A percentile compares a stretch with the other conserved stretches of the same genome.
phyloP scores from a whole-genome alignment of 768 basidiomycete species.

The Serpula lacrymans region DNA sequence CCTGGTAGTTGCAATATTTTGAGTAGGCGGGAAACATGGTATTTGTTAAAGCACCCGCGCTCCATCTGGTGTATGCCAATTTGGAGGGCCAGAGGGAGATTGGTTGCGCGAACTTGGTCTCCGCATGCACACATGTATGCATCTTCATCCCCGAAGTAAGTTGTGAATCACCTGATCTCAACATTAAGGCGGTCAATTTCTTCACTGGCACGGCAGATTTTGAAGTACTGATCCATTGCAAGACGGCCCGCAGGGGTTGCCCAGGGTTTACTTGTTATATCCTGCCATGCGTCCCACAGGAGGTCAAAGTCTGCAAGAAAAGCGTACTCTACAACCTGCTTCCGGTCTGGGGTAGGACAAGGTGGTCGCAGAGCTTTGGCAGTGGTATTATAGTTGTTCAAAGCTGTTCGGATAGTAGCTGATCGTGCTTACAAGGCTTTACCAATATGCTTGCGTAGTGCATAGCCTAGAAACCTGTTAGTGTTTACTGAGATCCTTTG shows the following conservation, averaged over 20 bases:
- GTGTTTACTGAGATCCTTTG: no score
- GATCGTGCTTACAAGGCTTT: constrained; percentile 29
- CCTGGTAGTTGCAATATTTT: constrained; percentile 6
- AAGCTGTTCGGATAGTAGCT: constrained; percentile 27
- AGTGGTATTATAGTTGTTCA: constrained; percentile 26
- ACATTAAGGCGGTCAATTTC: constrained; percentile 29
- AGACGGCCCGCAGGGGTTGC: constrained; percentile 32
- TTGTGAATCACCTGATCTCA: constrained; percentile 22
- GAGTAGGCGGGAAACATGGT: background rate
- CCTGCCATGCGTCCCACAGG: constrained; percentile 21
- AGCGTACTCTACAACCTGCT: constrained; percentile 12
- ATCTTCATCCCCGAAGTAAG: background rate
- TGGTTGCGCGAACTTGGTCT: background rate
- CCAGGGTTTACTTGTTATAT: constrained; percentile 12
- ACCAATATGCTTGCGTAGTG: constrained; percentile 27
- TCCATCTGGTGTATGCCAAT: constrained; percentile 2
- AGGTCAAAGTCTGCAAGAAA: constrained; percentile 30
- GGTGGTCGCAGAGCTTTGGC: constrained; percentile 17
- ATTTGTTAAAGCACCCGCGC: constrained; percentile 1
- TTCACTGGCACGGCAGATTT: constrained; percentile 26
- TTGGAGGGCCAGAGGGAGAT: constrained; percentile 1
- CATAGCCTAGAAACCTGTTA: constrained; percentile 30
- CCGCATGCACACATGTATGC: background rate
- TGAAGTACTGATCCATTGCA: constrained; percentile 23
- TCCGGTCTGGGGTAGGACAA: constrained; percentile 14